These are phyloP conservation scores for Juglanconis oblonga DNA, from an alignment of 2,329 filamentous ascomycete species.

Conservation along the genomic window DNA sequence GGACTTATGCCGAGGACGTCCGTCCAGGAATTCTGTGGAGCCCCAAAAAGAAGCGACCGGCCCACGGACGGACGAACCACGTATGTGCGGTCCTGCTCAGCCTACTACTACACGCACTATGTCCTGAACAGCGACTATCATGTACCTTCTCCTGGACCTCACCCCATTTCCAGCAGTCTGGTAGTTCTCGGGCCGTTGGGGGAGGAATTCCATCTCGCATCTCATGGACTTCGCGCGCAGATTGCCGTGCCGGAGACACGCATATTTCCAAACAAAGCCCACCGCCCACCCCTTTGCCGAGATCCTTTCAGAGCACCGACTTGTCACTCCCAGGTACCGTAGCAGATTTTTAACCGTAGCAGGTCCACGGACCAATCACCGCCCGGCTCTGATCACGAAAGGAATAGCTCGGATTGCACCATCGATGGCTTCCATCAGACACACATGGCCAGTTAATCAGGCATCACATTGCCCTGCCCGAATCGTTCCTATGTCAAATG, in stretches of 20 bases:
- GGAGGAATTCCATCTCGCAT: not conserved
- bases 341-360: constrained; percentile 10
- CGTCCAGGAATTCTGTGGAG: not conserved
- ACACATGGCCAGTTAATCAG: constrained; percentile 9
- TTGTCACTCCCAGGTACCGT: constrained; percentile 16
- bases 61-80: no score
- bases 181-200: not conserved
- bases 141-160: constrained; percentile 13
- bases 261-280: constrained; percentile 1
- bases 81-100: no score
- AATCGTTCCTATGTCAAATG: constrained; percentile 22
- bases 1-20: no score
- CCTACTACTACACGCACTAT: no score
- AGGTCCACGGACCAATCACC: constrained; percentile 7
- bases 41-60: no score
- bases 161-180: not conserved
- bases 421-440: constrained; percentile 29
- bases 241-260: constrained; percentile 2
- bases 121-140: not conserved
- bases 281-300: not conserved
- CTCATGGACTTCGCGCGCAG: constrained; percentile 5
- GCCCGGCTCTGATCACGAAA: constrained; percentile 40
- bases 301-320: constrained; percentile 8
- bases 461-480: constrained; percentile 14
- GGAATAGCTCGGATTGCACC: constrained; percentile 53